Conservation (phyloP, 495 filamentous ascomycete genomes). For the Pyrenula massariospora region DNA sequence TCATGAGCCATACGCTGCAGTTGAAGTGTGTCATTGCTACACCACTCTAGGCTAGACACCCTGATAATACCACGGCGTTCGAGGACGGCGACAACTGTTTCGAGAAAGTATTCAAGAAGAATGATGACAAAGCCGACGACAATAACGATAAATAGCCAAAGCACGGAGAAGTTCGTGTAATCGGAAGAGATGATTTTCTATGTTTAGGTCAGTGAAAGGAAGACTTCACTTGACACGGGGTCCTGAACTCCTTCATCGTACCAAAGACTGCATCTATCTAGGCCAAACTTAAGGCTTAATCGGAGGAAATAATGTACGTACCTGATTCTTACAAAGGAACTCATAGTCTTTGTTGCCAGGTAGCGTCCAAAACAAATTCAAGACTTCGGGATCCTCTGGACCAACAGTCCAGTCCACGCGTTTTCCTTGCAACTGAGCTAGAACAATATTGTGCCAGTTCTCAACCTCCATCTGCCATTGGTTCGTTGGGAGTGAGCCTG, state of each 20-base stretch:
- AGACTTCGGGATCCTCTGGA: not conserved
- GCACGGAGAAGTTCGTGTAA: not conserved
- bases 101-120: not conserved
- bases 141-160: not conserved
- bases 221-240: not conserved
- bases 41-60: not conserved
- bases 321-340: not conserved
- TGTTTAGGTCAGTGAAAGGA: not conserved
- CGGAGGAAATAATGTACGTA: not conserved
- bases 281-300: not conserved
- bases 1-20: not conserved
- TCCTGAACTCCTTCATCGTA: not conserved
- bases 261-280: not conserved
- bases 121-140: not conserved
- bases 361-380: not conserved
- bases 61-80: not conserved
- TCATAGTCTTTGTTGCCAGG: not conserved
- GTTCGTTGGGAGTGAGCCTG: not conserved
- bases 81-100: not conserved
- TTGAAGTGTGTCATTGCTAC: not conserved
- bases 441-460: not conserved
- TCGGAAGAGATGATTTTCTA: not conserved
- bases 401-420: not conserved
- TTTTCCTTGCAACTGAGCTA: not conserved
- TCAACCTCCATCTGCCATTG: not conserved